These are phyloP conservation scores for Fraxinus xanthoxyloides DNA, from an alignment of 305 asterid species.

Conservation along the genomic window DNA sequence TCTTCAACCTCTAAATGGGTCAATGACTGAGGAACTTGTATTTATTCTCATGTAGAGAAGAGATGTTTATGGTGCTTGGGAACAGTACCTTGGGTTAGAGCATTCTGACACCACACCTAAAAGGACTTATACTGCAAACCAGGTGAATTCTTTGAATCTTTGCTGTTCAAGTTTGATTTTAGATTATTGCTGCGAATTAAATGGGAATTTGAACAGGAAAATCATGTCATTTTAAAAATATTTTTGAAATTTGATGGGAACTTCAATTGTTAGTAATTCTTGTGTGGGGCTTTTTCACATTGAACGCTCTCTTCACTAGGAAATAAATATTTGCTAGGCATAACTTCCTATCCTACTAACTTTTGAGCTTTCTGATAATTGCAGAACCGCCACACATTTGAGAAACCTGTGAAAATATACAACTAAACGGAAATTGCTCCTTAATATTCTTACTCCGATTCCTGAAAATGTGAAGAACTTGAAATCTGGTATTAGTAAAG, in stretches of 20 bases:
- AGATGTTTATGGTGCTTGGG: conserved; percentile 95
- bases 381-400: conserved; percentile 89
- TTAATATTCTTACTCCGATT: background rate
- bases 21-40: conserved; percentile 1
- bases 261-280: background rate
- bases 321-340: background rate
- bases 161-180: background rate
- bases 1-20: background rate
- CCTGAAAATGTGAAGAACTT: background rate
- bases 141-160: conserved; percentile 38
- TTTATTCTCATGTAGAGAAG: conserved; percentile 63
- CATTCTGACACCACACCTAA: conserved; percentile 81
- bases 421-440: conserved; percentile 36
- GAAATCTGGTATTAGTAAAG: conserved; percentile 18
- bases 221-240: background rate
- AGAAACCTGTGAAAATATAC: conserved; percentile 84
- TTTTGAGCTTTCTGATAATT: conserved; percentile 14
- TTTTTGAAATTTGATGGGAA: background rate
- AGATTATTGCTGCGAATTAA: background rate
- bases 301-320: background rate
- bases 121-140: conserved; percentile 64
- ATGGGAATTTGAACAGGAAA: background rate
- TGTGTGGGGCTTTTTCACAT: background rate
- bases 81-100: conserved; percentile 94
- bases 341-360: background rate